Conservation (phyloP, 108 stramenopile genomes). For the Cyclotella baltica region DNA sequence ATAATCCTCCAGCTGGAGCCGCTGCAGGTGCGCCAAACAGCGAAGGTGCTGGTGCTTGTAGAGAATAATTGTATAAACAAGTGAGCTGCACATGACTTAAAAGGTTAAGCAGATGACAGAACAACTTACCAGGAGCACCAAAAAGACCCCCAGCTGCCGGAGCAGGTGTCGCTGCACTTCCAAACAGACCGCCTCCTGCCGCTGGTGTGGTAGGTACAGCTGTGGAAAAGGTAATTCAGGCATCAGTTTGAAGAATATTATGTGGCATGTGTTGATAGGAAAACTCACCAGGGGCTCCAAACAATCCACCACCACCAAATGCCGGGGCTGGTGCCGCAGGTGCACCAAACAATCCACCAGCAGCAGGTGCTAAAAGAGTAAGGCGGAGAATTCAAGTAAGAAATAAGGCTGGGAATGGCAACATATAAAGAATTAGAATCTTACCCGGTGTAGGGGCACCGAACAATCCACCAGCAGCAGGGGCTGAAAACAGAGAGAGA, state of each 20-base stretch:
- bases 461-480: constrained; percentile 24
- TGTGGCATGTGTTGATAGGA: neutral
- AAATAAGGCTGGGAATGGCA: neutral
- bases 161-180: constrained; percentile 66
- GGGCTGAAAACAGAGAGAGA: constrained; percentile 8
- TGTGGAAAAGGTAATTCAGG: constrained; percentile 15
- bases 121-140: constrained; percentile 53
- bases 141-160: constrained; percentile 61
- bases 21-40: constrained; percentile 54
- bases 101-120: neutral
- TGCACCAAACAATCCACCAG: constrained; percentile 56
- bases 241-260: neutral
- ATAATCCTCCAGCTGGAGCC: constrained; percentile 58
- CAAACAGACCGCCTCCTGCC: constrained; percentile 72
- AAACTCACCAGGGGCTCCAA: constrained; percentile 66
- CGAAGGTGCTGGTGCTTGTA: constrained; percentile 48
- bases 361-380: constrained; percentile 35
- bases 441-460: constrained; percentile 35
- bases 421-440: neutral
- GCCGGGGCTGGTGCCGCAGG: constrained; percentile 61
- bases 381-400: neutral
- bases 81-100: neutral
- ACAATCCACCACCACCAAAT: constrained; percentile 51
- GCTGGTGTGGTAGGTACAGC: constrained; percentile 18
- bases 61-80: neutral